Evolutionary conservation across 805 yeast genomes (phyloP).

Genomic region (Saccharomycopsis capsularis): DNA sequence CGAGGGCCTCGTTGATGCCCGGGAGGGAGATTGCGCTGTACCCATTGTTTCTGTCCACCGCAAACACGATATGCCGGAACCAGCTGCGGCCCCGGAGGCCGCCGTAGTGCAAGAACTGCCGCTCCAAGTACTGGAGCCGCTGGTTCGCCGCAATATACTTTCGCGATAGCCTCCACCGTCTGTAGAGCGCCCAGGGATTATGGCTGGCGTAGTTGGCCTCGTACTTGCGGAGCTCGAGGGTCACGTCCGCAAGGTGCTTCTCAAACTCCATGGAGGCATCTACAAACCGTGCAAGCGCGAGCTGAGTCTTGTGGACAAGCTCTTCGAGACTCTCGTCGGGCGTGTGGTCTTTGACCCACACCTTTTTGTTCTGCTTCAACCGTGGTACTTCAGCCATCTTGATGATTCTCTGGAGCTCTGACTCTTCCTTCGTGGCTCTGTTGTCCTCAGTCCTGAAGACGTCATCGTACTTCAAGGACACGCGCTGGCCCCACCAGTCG

Average conservation of each 20-base stretch:
- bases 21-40: conserved; percentile 55
- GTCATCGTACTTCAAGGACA: conserved; percentile 35
- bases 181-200: not conserved
- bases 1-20: conserved; percentile 47
- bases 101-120: conserved; percentile 37
- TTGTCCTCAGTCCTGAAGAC: not conserved
- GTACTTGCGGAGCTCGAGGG: not conserved
- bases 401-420: not conserved
- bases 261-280: not conserved
- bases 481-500: conserved; percentile 29
- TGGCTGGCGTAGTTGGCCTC: not conserved
- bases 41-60: conserved; percentile 55
- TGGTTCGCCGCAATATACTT: conserved; percentile 31
- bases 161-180: not conserved
- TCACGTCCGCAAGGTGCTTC: not conserved
- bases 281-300: not conserved
- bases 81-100: conserved; percentile 48
- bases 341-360: not conserved
- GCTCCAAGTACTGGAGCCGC: conserved; percentile 38
- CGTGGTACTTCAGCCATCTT: not conserved
- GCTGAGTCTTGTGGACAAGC: not conserved
- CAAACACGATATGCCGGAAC: conserved; percentile 54
- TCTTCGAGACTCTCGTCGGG: not conserved
- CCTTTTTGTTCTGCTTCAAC: not conserved
- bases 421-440: not conserved